Conservation (phyloP, 352 stramenopile species). For the Phytophthora sp. region DNA sequence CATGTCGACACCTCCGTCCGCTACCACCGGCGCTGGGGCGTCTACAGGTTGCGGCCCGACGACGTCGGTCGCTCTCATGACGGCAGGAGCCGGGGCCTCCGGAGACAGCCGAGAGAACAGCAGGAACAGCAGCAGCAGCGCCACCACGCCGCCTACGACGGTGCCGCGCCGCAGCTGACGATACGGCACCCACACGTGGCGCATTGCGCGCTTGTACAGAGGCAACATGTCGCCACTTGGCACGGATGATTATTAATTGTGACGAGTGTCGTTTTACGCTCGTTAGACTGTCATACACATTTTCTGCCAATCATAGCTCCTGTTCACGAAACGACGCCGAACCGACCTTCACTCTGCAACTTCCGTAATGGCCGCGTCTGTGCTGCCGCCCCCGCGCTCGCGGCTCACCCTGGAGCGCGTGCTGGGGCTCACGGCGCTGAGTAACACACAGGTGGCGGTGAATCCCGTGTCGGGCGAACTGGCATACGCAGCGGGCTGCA, state of each 20-base stretch:
- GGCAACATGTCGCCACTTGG: conserved; percentile 42
- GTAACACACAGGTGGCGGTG: conserved; percentile 79
- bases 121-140: conserved; percentile 68
- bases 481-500: conserved; percentile 86
- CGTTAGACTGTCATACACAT: conserved; percentile 1
- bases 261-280: conserved; percentile 16
- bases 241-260: background rate
- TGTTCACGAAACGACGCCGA: conserved; percentile 13
- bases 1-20: conserved; percentile 21
- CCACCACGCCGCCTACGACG: conserved; percentile 38
- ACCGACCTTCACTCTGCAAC: conserved; percentile 10
- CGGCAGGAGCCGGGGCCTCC: conserved; percentile 11
- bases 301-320: conserved; percentile 23
- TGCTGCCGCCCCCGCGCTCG: conserved; percentile 32
- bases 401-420: conserved; percentile 85
- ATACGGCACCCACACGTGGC: conserved; percentile 66
- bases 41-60: conserved; percentile 8
- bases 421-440: conserved; percentile 73
- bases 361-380: background rate
- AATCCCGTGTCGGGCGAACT: conserved; percentile 82
- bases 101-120: conserved; percentile 43
- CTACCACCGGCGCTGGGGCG: conserved; percentile 2
- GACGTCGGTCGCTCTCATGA: conserved; percentile 15
- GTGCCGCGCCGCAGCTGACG: conserved; percentile 61
- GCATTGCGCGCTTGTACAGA: conserved; percentile 72